phyloP scores from a whole-genome alignment of 2,329 filamentous ascomycete species.

The Ambrosiella cleistominuta region DNA sequence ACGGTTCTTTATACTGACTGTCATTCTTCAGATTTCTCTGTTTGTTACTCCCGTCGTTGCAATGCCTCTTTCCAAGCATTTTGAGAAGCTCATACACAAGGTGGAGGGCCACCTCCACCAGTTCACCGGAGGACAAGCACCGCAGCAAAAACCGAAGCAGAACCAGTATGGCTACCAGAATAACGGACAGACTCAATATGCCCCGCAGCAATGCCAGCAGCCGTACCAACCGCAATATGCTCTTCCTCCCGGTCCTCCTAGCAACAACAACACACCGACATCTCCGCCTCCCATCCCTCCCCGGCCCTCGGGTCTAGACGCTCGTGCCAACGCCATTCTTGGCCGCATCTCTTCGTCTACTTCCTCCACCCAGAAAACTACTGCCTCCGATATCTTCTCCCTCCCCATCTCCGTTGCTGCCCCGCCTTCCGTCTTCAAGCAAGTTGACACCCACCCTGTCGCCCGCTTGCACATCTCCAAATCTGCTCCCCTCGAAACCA shows the following conservation, averaged over 20 bases:
- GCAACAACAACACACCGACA: background rate
- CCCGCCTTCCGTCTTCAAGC: constrained; percentile 30
- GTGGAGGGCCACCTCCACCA: constrained; percentile 8
- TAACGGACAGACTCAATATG: background rate
- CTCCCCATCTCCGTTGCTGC: constrained; percentile 34
- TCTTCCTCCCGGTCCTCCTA: background rate
- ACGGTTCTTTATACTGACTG: background rate
- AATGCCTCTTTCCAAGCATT: constrained; percentile 11
- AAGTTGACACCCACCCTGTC: constrained; percentile 40
- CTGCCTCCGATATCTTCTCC: constrained; percentile 35
- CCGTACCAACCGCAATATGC: background rate
- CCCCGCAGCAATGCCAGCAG: background rate
- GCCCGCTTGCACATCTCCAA: constrained; percentile 32
- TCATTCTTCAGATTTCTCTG: constrained; percentile 3
- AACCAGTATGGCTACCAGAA: background rate
- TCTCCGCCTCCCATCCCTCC: constrained; percentile 13
- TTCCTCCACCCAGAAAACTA: constrained; percentile 14
- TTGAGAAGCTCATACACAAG: constrained; percentile 12
- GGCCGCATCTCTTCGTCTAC: constrained; percentile 14
- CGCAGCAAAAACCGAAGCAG: background rate
- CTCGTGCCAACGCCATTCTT: background rate
- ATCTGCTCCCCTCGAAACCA: constrained; percentile 43
- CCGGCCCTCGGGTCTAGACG: constrained; percentile 2
- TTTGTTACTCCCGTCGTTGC: background rate
- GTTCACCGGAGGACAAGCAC: background rate